These are phyloP conservation scores for Aspergillus aculeatinus DNA, from an alignment of 2,329 filamentous ascomycete species.

Conservation along the genomic window DNA sequence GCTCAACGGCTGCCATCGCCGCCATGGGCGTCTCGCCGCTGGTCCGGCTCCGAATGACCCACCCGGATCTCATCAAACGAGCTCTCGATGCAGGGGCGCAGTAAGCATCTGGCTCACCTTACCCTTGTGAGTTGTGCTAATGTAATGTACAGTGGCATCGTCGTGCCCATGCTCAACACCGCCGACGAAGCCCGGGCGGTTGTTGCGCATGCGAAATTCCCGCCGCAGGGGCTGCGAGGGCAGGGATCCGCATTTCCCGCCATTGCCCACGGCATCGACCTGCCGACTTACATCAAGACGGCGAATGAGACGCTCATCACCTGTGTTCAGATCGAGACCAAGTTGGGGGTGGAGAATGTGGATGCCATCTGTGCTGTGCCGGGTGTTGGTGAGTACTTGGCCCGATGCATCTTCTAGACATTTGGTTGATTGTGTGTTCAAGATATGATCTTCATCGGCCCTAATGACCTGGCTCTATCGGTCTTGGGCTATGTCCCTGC, in stretches of 20 bases:
- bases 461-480: no score
- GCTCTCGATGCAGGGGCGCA: constrained; percentile 28
- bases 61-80: constrained; percentile 26
- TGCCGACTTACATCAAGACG: no score
- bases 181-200: no score
- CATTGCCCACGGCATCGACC: no score
- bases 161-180: constrained; percentile 33
- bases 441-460: no score
- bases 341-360: constrained; percentile 40
- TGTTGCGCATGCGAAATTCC: no score
- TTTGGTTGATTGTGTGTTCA: no score
- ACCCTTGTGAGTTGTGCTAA: background rate
- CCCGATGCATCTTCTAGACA: background rate
- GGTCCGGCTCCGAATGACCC: constrained; percentile 22
- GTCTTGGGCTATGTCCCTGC: no score
- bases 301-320: no score
- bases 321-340: constrained; percentile 43
- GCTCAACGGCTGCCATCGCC: constrained; percentile 26
- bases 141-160: constrained; percentile 46
- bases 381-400: constrained; percentile 37
- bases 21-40: constrained; percentile 26
- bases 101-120: background rate
- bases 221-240: no score
- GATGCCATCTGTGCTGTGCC: constrained; percentile 41
- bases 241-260: no score